phyloP scores from a whole-genome alignment of 768 basidiomycete species.

The Nidularia sp. region DNA sequence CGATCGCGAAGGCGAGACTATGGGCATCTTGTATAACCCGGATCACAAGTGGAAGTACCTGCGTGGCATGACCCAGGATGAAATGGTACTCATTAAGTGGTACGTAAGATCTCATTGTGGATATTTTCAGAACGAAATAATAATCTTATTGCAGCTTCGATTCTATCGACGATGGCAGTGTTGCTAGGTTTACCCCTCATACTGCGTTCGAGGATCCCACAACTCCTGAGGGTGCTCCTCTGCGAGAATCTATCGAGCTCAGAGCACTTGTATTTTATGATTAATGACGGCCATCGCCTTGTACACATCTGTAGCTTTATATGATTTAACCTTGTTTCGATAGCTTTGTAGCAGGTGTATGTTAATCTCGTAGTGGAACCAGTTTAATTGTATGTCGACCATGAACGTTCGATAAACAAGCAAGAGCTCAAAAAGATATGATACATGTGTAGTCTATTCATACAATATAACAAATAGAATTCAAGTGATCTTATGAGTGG shows the following conservation, averaged over 20 bases:
- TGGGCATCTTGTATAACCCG: constrained; percentile 38
- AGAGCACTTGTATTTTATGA: constrained; percentile 65
- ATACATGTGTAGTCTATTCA: too few species aligned
- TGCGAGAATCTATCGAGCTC: constrained; percentile 58
- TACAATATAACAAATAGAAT: too few species aligned
- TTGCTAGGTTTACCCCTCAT: constrained; percentile 57
- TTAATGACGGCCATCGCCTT: constrained; percentile 5
- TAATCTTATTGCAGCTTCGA: constrained; percentile 13
- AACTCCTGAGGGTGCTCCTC: constrained; percentile 44
- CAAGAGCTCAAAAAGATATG: too few species aligned
- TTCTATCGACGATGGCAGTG: constrained; percentile 37
- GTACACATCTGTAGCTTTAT: too few species aligned
- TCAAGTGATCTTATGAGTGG: too few species aligned
- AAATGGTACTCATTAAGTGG: constrained; percentile 53
- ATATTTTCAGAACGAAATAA: constrained; percentile 1
- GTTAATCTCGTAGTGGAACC: too few species aligned
- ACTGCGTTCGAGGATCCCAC: constrained; percentile 56
- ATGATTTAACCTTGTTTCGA: too few species aligned
- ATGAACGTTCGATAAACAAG: too few species aligned
- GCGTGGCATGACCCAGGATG: constrained; percentile 41
- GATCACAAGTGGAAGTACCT: constrained; percentile 51
- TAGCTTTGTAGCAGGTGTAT: too few species aligned
- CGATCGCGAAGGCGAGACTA: constrained; percentile 49
- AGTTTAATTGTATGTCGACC: too few species aligned
- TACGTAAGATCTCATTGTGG: constrained; percentile 13